Conservation (phyloP, 2,329 filamentous ascomycete species). For the Diaporthe ilicicola region DNA sequence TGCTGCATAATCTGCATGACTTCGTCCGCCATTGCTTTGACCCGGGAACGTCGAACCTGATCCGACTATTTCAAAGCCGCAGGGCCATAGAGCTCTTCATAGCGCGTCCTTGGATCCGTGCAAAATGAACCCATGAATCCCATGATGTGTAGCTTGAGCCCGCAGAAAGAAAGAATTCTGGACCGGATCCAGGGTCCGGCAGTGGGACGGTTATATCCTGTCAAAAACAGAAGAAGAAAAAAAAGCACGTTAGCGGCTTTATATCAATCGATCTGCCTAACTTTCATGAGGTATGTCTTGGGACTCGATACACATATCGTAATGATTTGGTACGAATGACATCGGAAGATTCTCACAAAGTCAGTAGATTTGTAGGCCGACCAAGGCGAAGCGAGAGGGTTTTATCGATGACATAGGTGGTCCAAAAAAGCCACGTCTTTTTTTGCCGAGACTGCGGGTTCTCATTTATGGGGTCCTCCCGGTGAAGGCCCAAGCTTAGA, state of each 20-base stretch:
- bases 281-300: not conserved
- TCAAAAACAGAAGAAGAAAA: not conserved
- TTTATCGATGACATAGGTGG: constrained; percentile 15
- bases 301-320: not conserved
- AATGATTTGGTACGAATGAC: not conserved
- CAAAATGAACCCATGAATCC: constrained; percentile 5
- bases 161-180: not conserved
- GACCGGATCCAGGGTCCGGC: not conserved
- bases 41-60: not conserved
- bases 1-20: not conserved
- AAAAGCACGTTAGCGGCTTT: not conserved
- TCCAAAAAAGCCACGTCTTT: constrained; percentile 5
- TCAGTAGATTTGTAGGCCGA: constrained; percentile 6
- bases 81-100: constrained; percentile 9
- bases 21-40: constrained; percentile 13
- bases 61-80: not conserved
- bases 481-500: constrained; percentile 1
- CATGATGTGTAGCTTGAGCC: not conserved
- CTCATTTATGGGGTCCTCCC: not conserved
- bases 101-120: constrained; percentile 9
- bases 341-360: not conserved
- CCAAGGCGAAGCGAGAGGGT: constrained; percentile 6
- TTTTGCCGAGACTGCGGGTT: not conserved
- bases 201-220: not conserved
- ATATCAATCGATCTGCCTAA: not conserved